phyloP scores from a whole-genome alignment of 768 basidiomycete genomes.

The Lentinula edodes region DNA sequence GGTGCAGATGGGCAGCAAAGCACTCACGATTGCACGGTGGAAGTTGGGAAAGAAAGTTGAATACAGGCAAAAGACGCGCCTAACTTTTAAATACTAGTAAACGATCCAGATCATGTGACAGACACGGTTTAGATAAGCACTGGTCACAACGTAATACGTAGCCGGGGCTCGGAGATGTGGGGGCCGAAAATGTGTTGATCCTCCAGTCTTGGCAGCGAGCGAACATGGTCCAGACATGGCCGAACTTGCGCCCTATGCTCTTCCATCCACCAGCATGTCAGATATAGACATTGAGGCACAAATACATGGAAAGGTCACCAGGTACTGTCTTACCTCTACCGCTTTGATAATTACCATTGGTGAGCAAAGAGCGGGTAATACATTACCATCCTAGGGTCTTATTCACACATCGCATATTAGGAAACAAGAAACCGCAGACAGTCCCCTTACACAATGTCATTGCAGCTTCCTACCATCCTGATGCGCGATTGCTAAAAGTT shows the following conservation, averaged over 20 bases:
- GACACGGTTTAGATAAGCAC: background rate
- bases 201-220: background rate
- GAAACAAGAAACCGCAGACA: slow-evolving; percentile 11
- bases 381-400: background rate
- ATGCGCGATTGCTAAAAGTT: slow-evolving; percentile 34
- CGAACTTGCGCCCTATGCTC: background rate
- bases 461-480: slow-evolving; percentile 35
- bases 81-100: background rate
- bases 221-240: background rate
- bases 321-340: background rate
- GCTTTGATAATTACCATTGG: slow-evolving; percentile 2
- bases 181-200: background rate
- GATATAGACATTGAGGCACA: background rate
- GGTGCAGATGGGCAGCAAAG: too few relatives aligned
- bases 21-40: background rate
- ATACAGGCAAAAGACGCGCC: background rate
- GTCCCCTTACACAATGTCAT: slow-evolving; percentile 50
- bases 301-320: background rate
- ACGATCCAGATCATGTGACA: background rate
- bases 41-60: background rate
- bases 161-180: background rate
- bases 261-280: background rate
- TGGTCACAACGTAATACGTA: background rate
- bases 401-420: background rate
- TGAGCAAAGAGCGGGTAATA: slow-evolving; percentile 8